Evolutionary conservation across 805 yeast genomes (phyloP), one percentile per base, ranked within the genome.

Genomic region (Groenewaldozyma tartarivorans): DNA sequence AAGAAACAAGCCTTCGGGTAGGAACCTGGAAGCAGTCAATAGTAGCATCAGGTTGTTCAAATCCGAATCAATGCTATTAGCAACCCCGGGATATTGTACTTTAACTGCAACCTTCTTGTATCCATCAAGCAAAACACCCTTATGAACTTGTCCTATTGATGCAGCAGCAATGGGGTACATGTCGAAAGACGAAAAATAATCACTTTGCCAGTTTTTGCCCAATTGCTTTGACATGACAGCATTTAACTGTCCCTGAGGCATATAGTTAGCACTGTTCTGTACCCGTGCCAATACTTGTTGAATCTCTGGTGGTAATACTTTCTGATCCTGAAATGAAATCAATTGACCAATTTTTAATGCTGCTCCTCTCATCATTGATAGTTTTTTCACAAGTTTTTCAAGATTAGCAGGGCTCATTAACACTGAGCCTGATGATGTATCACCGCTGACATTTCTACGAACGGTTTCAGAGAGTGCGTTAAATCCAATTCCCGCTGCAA

Each of bases 301-400:
- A 43, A 92, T 74, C 53, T 88, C 96, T 33, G 72, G 69, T 1
- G 98, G 97, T 33, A 90, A 63, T 26, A 90, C 76, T 22, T 83
- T 71, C 45, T 81, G 77, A 58, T 90, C 97, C 62, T 92, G 98
- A 60, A 92, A 90, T 2, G 96, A 85, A 61, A 92, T 66, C 81
- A 92, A 76, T 63, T 92, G 98, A n/a, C 98, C 98, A 42, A 92
- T 74, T 56, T 92, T 92, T 56, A 92, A 68, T 2, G 98, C 98
- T 2, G 97, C 98, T n/a, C 98, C 98, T 56, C 98, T 74, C 98
- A 92, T 92, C 55, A 84, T 78, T 39, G 92, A 76, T 52, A 92
- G 77, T 58, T 86, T 87, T 52, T 76, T 77, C 9, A 95, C 94
- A 67, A 92, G 75, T 40, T 94, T 62, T 53, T 90, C 95, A 33